phyloP scores from a whole-genome alignment of 306 rosid species.

The Sindora glabra region DNA sequence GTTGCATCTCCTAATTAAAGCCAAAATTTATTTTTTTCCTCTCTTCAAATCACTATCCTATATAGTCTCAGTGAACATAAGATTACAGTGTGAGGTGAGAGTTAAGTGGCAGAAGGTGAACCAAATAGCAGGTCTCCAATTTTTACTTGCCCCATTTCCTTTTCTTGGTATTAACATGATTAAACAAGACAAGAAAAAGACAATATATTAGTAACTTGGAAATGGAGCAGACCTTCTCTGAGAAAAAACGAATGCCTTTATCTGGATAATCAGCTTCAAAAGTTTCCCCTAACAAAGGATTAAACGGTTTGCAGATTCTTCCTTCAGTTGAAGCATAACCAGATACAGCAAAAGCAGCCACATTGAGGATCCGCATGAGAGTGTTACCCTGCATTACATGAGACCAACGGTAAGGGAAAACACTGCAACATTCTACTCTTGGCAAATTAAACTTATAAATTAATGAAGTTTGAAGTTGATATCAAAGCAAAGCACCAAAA shows the following conservation, averaged over 20 bases:
- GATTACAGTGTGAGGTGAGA: too few species aligned
- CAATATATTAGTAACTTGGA: background rate
- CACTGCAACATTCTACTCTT: background rate
- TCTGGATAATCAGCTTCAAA: slow-evolving; percentile 92
- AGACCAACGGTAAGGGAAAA: background rate
- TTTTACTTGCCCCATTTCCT: too few species aligned
- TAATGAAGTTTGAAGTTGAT: too few species aligned
- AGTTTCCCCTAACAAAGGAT: slow-evolving; percentile 98
- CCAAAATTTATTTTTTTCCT: too few species aligned
- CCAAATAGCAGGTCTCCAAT: too few species aligned
- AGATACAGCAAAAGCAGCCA: slow-evolving; percentile 98
- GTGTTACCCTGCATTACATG: slow-evolving; percentile 70
- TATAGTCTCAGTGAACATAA: too few species aligned
- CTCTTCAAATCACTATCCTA: too few species aligned
- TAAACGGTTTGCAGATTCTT: slow-evolving; percentile 93
- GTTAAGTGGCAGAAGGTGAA: too few species aligned
- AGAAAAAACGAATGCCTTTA: slow-evolving; percentile 85
- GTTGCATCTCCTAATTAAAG: too few species aligned
- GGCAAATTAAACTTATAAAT: slow-evolving; percentile 1
- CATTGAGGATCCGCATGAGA: slow-evolving; percentile 87
- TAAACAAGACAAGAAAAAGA: too few species aligned
- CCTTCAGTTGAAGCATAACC: slow-evolving; percentile 99
- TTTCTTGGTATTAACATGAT: too few species aligned
- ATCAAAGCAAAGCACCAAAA: too few species aligned
- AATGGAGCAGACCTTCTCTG: slow-evolving; percentile 69